Evolutionary conservation across 2,329 filamentous ascomycete species (phyloP).

Genomic region (Pestalotiopsis sp.): DNA sequence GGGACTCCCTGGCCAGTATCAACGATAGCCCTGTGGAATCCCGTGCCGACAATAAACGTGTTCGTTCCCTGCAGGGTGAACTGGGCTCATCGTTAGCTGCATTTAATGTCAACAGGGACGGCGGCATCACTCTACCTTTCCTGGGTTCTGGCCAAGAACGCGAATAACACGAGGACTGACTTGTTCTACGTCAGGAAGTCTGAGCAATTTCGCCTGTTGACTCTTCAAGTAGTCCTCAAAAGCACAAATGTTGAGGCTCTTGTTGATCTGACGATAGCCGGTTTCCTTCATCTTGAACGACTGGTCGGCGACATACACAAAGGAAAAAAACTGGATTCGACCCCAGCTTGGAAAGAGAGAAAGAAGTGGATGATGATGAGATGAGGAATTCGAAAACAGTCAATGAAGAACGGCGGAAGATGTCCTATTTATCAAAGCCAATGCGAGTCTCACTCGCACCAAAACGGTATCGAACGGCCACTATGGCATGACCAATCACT

Average conservation of each 20-base stretch:
- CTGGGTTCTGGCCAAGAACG: conserved; percentile 46
- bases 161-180: conserved; percentile 44
- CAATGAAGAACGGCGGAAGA: neutral
- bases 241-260: conserved; percentile 46
- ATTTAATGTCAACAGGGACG: neutral
- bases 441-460: neutral
- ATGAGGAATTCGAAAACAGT: neutral
- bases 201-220: conserved; percentile 39
- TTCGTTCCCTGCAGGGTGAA: conserved; percentile 67
- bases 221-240: conserved; percentile 50
- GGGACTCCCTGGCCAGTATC: conserved; percentile 73
- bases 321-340: neutral
- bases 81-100: conserved; percentile 37
- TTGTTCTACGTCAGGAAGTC: conserved; percentile 41
- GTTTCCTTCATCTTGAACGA: conserved; percentile 20
- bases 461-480: too few species aligned
- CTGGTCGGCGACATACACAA: too few species aligned
- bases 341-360: neutral
- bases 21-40: conserved; percentile 64
- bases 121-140: conserved; percentile 35
- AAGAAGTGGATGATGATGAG: neutral
- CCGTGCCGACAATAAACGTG: conserved; percentile 74
- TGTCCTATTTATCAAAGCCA: neutral
- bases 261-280: conserved; percentile 51
- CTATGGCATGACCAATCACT: too few species aligned